Evolutionary conservation across 2,329 filamentous ascomycete species (phyloP), one percentile per base, ranked within the genome.

Genomic region (Fonsecaea multimorphosa): DNA sequence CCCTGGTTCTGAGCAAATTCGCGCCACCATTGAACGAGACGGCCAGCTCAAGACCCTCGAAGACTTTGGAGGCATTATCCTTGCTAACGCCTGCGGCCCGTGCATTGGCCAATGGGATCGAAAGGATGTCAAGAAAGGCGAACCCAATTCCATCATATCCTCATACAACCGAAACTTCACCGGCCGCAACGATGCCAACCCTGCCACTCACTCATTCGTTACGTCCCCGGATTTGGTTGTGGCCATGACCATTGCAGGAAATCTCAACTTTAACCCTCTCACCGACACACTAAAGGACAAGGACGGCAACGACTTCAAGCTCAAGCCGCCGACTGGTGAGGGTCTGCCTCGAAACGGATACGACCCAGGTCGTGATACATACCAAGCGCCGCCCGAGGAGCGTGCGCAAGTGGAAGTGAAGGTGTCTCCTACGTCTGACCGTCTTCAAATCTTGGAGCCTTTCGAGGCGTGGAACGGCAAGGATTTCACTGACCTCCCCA

Each of bases 141-240:
- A 91, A 74, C 84, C 93, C 75, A 99, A 99, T 89, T 96, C 93
- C 6, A 99, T 99, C 79, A 85, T 99, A 78, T 97, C 93, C 54
- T 98, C 95, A 31, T 99, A 97, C 89, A 99, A 99, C 90, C 93
- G 95, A 82, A 98, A 99, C 89, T 98, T 99, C 85, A 98, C 94
- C 68, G 94, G 94, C 72, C 92, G 95, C 78, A 98, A 98, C 80
- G 93, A 97, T 74, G 93, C 91, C 72, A 98, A 97, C 86, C 93
- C 93, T 46, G 92, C 92, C 62, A 97, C 93, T 58, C 93, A 96
- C 84, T 92, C 92, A 65, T 97, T 97, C 80, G 93, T 96, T 72
- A 90, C 93, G 70, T 96, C 92, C 6, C 93, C 93, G 63, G 93
- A 97, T 78, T 84, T 97, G 68, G 92, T 96, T 51, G 91, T 96